Evolutionary conservation across 228 moss, liverwort and hornwort genomes (phyloP), one percentile per base, ranked within the genome.

Genomic region (Sphagnum magellanicum): DNA sequence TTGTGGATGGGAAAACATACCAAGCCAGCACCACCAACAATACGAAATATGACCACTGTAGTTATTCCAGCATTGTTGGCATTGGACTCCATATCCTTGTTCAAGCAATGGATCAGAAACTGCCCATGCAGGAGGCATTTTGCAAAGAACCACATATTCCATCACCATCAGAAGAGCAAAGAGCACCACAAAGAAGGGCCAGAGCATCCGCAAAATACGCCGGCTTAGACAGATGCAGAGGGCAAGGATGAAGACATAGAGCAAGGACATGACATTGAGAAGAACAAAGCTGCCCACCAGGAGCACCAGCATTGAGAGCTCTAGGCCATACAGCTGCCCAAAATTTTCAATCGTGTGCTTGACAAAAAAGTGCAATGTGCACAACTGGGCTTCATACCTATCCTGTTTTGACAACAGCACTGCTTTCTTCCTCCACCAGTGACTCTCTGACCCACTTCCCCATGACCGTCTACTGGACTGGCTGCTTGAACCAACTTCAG

Each of bases 1-100:
- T 7, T 66, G 12, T 9, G 49, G 8, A 49, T 6, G 6, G 65
- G 46, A 12, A 11, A 48, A 48, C 65, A 68, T 78, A 81, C 81
- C 81, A 6, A 81, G 73, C 81, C 81, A 81, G 50, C 74, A 77
- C 67, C 67, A 70, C 81, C 81, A 81, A 63, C 81, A 81, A 67
- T 69, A 72, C 50, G 75, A 68, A 62, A 72, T 63, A 16, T 61
- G 74, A 4, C 74, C 72, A 17, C 68, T 66, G 72, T 75, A 76
- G 65, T 67, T 76, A 52, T 70, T 65, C 59, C 68, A 60, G 62
- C 79, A 79, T 46, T 75, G 65, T 32, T 69, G 60, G 62, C 79
- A 79, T 4, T 48, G 66, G 4, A 64, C 70, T 32, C 48, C 49
- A 48, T 58, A 6, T 4, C 49, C 61, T 49, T 57, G 59, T 61